Evolutionary conservation across 345 rosid species (phyloP), one percentile per base, ranked within the genome.

Genomic region (Moringa oleifera): DNA sequence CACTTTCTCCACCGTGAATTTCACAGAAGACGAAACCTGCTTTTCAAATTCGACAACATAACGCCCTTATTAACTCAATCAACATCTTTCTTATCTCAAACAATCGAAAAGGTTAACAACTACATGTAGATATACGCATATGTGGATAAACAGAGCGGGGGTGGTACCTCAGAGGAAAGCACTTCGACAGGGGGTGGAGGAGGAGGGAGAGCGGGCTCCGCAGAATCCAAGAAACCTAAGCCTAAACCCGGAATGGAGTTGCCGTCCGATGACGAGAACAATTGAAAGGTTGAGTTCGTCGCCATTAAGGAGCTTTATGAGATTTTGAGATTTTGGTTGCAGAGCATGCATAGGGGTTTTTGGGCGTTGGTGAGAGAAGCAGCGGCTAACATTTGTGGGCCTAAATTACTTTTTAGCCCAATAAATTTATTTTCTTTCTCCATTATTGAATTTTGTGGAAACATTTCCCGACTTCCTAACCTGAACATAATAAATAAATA

Each of bases 131-230:
- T n/a, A n/a, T n/a, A n/a, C n/a, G 22, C 12, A 49, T 61, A 17
- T 20, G 49, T 23, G 25, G 57, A 49, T 6, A 51, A 3, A 25
- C 46, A 56, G 59, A 25, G 19, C 23, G 33, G 60, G 9, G 25
- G 18, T 0, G 56, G 23, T 71, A 86, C 94, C 89, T 82, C 85
- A 45, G 90, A 83, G 65, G 79, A 61, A 53, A 81, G 74, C 21
- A 91, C 89, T 81, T 91, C 98, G 13, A 78, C 45, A 55, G 84
- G 79, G 66, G 90, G 86, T 58, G 92, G 89, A 0, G 89, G 85
- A 23, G 92, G 90, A 47, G 85, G 88, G 23, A 67, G 84, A 61
- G 80, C 66, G 49, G 74, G 83, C 62, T 75, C 84, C 15, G 77
- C 51, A 16, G 88, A 67, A 46, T 84, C 90, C 13, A 80, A 68